phyloP scores from a whole-genome alignment of 768 basidiomycete species.

The Chalciporus chontae region DNA sequence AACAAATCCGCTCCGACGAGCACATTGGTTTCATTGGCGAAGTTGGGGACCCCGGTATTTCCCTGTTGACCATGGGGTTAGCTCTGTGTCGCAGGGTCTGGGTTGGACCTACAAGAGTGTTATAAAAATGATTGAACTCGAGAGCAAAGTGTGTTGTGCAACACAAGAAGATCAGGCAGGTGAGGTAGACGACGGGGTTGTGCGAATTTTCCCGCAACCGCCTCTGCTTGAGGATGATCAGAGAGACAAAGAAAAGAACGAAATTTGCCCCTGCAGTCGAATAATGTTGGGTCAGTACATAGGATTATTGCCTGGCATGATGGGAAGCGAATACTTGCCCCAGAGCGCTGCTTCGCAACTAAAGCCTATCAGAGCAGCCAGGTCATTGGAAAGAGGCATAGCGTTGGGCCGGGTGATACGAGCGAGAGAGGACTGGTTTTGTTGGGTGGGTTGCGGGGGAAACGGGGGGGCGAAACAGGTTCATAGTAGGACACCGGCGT shows the following conservation, averaged over 20 bases:
- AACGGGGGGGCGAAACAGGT: not conserved
- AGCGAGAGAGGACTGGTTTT: not conserved
- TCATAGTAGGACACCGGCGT: not conserved
- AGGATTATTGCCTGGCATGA: too few relatives aligned
- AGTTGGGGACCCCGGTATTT: slow-evolving; percentile 25
- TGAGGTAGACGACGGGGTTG: slow-evolving; percentile 28
- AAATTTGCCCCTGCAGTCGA: slow-evolving; percentile 13
- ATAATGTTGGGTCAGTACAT: not conserved
- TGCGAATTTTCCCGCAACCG: slow-evolving; percentile 8
- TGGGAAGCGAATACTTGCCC: slow-evolving; percentile 20
- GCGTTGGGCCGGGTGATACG: not conserved
- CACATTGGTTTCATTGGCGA: slow-evolving; percentile 27
- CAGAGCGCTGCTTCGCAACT: slow-evolving; percentile 35
- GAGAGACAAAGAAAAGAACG: slow-evolving; percentile 29
- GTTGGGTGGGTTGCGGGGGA: not conserved
- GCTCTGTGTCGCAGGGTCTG: not conserved
- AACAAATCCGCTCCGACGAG: slow-evolving; percentile 35
- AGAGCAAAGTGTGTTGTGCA: slow-evolving; percentile 33
- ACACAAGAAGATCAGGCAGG: slow-evolving; percentile 29
- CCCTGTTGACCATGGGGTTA: slow-evolving; percentile 14
- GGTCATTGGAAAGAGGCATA: slow-evolving; percentile 28
- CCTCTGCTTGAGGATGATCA: slow-evolving; percentile 22
- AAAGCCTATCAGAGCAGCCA: slow-evolving; percentile 37
- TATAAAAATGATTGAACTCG: slow-evolving; percentile 35
- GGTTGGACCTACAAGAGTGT: slow-evolving; percentile 28